Conservation (phyloP, 768 basidiomycete genomes). For the Hygrocybe punicea region DNA sequence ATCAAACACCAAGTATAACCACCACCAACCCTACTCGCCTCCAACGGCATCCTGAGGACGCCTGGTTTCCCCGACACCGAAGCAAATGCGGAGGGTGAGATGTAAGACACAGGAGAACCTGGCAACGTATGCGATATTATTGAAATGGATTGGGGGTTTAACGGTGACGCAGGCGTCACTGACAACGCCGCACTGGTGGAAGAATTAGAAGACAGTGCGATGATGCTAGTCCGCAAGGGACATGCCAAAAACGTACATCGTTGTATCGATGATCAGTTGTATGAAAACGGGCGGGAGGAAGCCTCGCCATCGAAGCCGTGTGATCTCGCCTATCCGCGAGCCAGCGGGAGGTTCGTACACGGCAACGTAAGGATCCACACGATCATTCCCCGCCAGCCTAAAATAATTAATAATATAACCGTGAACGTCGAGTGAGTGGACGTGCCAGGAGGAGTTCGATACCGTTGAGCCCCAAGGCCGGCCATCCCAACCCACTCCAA, state of each 20-base stretch:
- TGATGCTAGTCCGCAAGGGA: background rate
- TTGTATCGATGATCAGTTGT: conserved; percentile 36
- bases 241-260: background rate
- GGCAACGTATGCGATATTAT: conserved; percentile 7
- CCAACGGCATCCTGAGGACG: background rate
- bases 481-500: conserved; percentile 79
- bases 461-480: conserved; percentile 65
- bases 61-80: background rate
- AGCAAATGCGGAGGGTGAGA: background rate
- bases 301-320: conserved; percentile 60
- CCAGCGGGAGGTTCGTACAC: conserved; percentile 57
- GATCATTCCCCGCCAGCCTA: conserved; percentile 60
- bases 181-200: too few species aligned
- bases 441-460: conserved; percentile 2
- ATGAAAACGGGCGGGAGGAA: conserved; percentile 53
- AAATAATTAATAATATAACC: conserved; percentile 2
- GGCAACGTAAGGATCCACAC: conserved; percentile 66
- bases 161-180: background rate
- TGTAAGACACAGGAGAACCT: conserved; percentile 8
- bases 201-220: background rate
- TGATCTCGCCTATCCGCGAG: conserved; percentile 43
- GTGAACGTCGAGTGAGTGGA: background rate
- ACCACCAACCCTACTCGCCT: too few species aligned
- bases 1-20: background rate
- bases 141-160: conserved; percentile 1